phyloP scores from a whole-genome alignment of 2,329 filamentous ascomycete species.

The Dissoconium aciculare region DNA sequence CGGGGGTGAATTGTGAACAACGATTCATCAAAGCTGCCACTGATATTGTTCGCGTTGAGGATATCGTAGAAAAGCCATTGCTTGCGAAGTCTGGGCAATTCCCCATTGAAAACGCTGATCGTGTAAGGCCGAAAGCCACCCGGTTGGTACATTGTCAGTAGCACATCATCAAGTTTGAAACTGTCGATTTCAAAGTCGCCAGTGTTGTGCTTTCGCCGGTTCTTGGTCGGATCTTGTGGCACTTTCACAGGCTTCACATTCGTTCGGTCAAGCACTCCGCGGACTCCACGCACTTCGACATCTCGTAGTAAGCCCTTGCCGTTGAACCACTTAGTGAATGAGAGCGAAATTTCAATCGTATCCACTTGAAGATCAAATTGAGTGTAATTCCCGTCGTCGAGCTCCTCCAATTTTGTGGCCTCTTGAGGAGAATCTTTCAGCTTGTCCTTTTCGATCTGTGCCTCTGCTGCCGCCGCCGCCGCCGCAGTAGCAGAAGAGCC shows the following conservation, averaged over 20 bases:
- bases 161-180: conserved; percentile 87
- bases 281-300: conserved; percentile 84
- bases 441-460: conserved; percentile 33
- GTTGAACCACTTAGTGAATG: conserved; percentile 98
- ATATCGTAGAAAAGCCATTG: conserved; percentile 99
- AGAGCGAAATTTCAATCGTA: conserved; percentile 88
- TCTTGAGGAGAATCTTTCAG: conserved; percentile 23
- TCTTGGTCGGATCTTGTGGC: conserved; percentile 66
- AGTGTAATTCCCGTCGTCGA: conserved; percentile 91
- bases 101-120: conserved; percentile 89
- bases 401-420: conserved; percentile 37
- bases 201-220: conserved; percentile 71
- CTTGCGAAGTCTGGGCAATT: conserved; percentile 80
- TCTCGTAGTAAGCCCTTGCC: conserved; percentile 82
- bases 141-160: conserved; percentile 85
- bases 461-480: conserved; percentile 64
- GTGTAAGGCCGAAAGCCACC: conserved; percentile 84
- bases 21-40: conserved; percentile 85
- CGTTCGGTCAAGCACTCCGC: conserved; percentile 83
- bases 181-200: conserved; percentile 95
- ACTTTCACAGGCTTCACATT: conserved; percentile 51
- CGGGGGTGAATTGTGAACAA: conserved; percentile 93
- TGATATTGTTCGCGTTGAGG: conserved; percentile 87
- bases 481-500: conserved; percentile 75
- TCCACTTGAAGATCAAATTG: conserved; percentile 94